Conservation (phyloP, 2,329 filamentous ascomycete species). For the Alternaria alternata region DNA sequence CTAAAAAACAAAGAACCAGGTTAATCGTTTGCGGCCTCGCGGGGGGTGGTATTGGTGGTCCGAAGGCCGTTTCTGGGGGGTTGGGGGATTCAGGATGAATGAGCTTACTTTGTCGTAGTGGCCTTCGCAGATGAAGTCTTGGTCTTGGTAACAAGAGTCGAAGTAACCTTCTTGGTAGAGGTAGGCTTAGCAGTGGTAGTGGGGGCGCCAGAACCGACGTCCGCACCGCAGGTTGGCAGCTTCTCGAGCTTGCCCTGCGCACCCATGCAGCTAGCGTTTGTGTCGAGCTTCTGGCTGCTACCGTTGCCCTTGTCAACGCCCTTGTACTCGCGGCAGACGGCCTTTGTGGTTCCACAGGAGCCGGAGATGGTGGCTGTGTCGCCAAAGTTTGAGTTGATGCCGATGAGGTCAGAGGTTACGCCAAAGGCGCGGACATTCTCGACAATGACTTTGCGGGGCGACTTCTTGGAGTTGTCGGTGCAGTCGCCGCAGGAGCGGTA, state of each 20-base stretch:
- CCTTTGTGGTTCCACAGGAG: conserved; percentile 40
- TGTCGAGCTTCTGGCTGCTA: conserved; percentile 22
- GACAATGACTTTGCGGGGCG: conserved; percentile 54
- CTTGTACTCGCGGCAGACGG: conserved; percentile 35
- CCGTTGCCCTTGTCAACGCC: conserved; percentile 33
- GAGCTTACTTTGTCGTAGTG: conserved; percentile 5
- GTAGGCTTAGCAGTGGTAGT: not conserved
- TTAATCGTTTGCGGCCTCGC: not conserved
- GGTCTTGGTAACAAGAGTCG: conserved; percentile 7
- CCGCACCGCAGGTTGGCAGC: conserved; percentile 26
- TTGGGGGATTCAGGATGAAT: not conserved
- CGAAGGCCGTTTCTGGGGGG: too few species aligned
- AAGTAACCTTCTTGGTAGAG: not conserved
- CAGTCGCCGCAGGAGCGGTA: conserved; percentile 58
- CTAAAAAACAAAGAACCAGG: not conserved
- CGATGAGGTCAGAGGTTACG: conserved; percentile 52
- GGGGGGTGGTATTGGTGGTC: too few species aligned
- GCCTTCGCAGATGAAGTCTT: not conserved
- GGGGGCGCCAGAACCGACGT: not conserved
- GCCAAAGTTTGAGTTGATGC: conserved; percentile 60
- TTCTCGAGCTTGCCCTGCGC: conserved; percentile 26
- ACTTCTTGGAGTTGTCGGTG: conserved; percentile 55
- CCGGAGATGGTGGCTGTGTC: conserved; percentile 57
- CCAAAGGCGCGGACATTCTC: conserved; percentile 52
- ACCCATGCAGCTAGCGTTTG: conserved; percentile 22